These are phyloP conservation scores for Aspergillus coremiiformis DNA, from an alignment of 495 filamentous ascomycete genomes.

Conservation along the genomic window DNA sequence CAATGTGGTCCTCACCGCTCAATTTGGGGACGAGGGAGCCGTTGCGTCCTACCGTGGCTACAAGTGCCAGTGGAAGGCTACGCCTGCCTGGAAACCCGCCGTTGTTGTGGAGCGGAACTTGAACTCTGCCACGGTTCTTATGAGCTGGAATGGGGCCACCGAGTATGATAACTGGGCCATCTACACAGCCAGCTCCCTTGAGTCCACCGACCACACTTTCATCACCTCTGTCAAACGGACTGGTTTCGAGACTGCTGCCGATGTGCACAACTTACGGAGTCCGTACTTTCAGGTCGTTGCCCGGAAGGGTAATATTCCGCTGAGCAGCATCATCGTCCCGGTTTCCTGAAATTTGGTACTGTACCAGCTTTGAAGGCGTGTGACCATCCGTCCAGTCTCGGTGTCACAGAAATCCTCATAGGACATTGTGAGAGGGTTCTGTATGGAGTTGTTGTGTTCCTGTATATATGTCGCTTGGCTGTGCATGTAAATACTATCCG, in stretches of 20 bases:
- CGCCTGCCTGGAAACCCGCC: slow-evolving; percentile 31
- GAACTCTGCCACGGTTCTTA: slow-evolving; percentile 16
- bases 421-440: no score
- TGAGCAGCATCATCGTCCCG: slow-evolving; percentile 21
- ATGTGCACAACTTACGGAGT: slow-evolving; percentile 16
- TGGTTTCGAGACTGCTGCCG: slow-evolving; percentile 29
- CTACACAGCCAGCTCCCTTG: slow-evolving; percentile 19
- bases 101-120: slow-evolving; percentile 16
- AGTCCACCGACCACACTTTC: slow-evolving; percentile 16
- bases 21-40: slow-evolving; percentile 31
- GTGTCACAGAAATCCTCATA: no score
- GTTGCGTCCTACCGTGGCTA: slow-evolving; percentile 38
- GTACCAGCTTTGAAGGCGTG: not conserved
- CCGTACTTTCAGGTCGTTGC: slow-evolving; percentile 28
- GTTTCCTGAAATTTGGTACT: slow-evolving; percentile 12
- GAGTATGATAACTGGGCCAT: slow-evolving; percentile 36
- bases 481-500: not conserved
- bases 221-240: slow-evolving; percentile 19
- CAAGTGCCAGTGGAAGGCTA: slow-evolving; percentile 35
- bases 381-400: not conserved
- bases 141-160: slow-evolving; percentile 40
- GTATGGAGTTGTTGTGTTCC: not conserved
- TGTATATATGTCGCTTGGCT: not conserved
- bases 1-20: slow-evolving; percentile 28
- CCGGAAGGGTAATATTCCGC: slow-evolving; percentile 21